Conservation (phyloP, 2,329 filamentous ascomycete species). For the Neurospora sp. region DNA sequence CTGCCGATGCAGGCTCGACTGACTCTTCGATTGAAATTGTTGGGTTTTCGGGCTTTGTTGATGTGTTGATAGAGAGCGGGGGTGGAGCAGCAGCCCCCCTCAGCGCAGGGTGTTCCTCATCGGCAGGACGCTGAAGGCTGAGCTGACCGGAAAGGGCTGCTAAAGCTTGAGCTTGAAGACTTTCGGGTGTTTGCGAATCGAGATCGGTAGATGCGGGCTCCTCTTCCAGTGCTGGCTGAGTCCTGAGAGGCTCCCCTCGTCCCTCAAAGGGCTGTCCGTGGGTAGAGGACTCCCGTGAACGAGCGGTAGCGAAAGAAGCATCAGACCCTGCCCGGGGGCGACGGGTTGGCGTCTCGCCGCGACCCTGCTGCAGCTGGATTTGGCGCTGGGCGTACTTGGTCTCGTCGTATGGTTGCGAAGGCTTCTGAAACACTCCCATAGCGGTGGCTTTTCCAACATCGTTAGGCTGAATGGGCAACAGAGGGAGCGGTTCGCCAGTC, state of each 20-base stretch:
- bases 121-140: slow-evolving; percentile 36
- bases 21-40: slow-evolving; percentile 12
- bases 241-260: slow-evolving; percentile 19
- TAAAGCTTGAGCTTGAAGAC: slow-evolving; percentile 10
- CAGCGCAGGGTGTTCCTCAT: slow-evolving; percentile 45
- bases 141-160: slow-evolving; percentile 24
- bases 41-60: slow-evolving; percentile 16
- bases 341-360: slow-evolving; percentile 52
- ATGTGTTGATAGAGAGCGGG: slow-evolving; percentile 27
- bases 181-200: slow-evolving; percentile 24
- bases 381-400: slow-evolving; percentile 75
- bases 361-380: slow-evolving; percentile 66
- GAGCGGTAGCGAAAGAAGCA: slow-evolving; percentile 27
- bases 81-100: slow-evolving; percentile 35
- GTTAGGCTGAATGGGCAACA: slow-evolving; percentile 59
- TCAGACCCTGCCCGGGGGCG: slow-evolving; percentile 36
- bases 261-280: slow-evolving; percentile 26
- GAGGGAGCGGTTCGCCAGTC: slow-evolving; percentile 48
- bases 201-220: slow-evolving; percentile 33
- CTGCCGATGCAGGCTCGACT: slow-evolving; percentile 29
- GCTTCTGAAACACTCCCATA: slow-evolving; percentile 54
- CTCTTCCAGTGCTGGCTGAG: slow-evolving; percentile 24
- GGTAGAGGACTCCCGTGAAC: slow-evolving; percentile 37
- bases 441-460: slow-evolving; percentile 78
- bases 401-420: slow-evolving; percentile 69